Evolutionary conservation across 257 asterid genomes (phyloP).

Genomic region (Lavandula angustifolia): DNA sequence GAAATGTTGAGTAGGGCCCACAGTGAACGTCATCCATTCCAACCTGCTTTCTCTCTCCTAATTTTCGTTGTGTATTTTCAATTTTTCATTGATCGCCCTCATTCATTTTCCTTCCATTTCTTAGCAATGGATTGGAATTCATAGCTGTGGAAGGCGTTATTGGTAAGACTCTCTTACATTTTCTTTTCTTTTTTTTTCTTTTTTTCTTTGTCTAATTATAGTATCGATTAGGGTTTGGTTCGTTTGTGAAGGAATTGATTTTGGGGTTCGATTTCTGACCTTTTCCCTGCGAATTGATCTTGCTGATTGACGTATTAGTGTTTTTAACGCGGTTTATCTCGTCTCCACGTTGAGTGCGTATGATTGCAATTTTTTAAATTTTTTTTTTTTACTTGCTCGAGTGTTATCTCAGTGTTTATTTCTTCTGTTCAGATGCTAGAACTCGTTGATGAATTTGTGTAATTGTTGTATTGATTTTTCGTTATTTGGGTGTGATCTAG

Average conservation of each 20-base stretch:
- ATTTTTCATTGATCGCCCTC: not conserved
- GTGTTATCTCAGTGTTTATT: not conserved
- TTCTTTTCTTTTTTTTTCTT: too few species aligned
- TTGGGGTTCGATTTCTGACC: not conserved
- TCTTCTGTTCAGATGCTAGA: not conserved
- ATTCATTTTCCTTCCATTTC: not conserved
- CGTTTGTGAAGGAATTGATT: conserved; percentile 33
- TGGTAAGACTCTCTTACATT: too few species aligned
- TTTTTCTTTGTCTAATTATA: not conserved
- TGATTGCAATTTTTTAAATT: not conserved
- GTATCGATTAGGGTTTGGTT: too few species aligned
- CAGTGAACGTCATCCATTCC: too few species aligned
- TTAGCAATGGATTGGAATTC: not conserved
- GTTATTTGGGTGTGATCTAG: conserved; percentile 20
- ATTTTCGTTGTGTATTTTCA: too few species aligned
- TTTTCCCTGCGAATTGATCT: not conserved
- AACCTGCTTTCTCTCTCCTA: too few species aligned
- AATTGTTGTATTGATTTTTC: conserved; percentile 11
- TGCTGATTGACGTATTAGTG: too few species aligned
- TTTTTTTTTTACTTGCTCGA: not conserved
- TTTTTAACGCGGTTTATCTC: too few species aligned
- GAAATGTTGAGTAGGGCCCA: too few species aligned
- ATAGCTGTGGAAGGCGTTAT: conserved; percentile 15
- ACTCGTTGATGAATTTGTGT: not conserved
- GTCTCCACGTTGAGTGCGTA: not conserved